Evolutionary conservation across 2,329 filamentous ascomycete genomes (phyloP).

Genomic region (Hirsutella rhossiliensis): DNA sequence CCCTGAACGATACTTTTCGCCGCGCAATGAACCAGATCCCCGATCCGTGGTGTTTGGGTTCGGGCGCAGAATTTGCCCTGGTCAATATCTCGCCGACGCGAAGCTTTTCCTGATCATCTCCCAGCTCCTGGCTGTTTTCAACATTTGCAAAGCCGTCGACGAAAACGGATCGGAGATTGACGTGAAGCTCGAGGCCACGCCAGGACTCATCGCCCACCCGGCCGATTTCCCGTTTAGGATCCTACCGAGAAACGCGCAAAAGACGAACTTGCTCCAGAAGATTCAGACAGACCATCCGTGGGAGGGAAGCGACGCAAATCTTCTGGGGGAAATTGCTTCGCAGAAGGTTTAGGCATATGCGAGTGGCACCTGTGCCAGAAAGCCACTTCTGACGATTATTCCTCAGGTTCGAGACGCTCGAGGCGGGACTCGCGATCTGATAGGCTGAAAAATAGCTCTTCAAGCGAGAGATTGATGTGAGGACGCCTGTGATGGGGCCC

Average conservation of each 20-base stretch:
- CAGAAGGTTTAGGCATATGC: too few relatives aligned
- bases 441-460: too few relatives aligned
- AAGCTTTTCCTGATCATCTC: conserved; percentile 21
- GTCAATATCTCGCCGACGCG: conserved; percentile 17
- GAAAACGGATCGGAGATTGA: conserved; percentile 24
- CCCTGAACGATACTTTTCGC: conserved; percentile 18
- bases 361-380: too few relatives aligned
- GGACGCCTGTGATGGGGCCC: too few relatives aligned
- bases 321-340: not conserved
- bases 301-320: not conserved
- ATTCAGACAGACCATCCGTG: conserved; percentile 3
- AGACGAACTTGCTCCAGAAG: not conserved
- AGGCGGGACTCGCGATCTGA: too few relatives aligned
- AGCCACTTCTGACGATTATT: too few relatives aligned
- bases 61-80: conserved; percentile 23
- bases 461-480: too few relatives aligned
- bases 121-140: conserved; percentile 24
- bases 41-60: conserved; percentile 17
- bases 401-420: too few relatives aligned
- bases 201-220: conserved; percentile 2
- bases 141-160: conserved; percentile 13
- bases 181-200: not conserved
- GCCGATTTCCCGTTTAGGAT: not conserved
- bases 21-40: conserved; percentile 17
- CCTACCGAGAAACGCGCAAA: not conserved